Evolutionary conservation across 768 basidiomycete species (phyloP).

Genomic region (Phaffia australis): DNA sequence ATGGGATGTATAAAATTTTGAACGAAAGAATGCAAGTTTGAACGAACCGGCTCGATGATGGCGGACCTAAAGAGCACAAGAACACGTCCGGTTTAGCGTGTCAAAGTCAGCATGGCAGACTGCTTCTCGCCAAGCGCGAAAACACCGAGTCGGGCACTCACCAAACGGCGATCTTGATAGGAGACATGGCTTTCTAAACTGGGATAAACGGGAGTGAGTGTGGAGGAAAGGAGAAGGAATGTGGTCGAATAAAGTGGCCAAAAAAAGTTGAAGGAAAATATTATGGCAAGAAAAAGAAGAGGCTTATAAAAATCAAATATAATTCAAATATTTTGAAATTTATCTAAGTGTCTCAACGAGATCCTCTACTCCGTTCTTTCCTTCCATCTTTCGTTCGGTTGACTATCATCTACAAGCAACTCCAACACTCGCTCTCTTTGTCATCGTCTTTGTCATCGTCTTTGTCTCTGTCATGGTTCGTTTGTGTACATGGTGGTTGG

Average conservation of each 20-base stretch:
- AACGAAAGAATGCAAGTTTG: slow-evolving; percentile 4
- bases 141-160: neutral
- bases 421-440: slow-evolving; percentile 4
- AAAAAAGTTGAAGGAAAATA: too few species aligned
- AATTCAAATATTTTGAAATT: too few species aligned
- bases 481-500: too few species aligned
- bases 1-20: too few species aligned
- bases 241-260: too few species aligned
- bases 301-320: too few species aligned
- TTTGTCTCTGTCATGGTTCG: neutral
- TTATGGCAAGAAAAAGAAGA: too few species aligned
- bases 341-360: neutral
- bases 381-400: neutral
- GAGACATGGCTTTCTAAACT: neutral
- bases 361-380: neutral
- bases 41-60: slow-evolving; percentile 8
- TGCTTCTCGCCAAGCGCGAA: neutral
- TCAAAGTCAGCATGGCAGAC: too few species aligned
- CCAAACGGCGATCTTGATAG: slow-evolving; percentile 15
- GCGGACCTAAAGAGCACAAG: slow-evolving; percentile 9
- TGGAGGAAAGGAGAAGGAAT: neutral
- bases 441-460: slow-evolving; percentile 13
- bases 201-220: neutral
- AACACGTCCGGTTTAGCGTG: too few species aligned
- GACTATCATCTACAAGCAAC: neutral